Base-by-base conservation (phyloP, 23 red algal genomes). In the Gracilaria gracilis region DNA sequence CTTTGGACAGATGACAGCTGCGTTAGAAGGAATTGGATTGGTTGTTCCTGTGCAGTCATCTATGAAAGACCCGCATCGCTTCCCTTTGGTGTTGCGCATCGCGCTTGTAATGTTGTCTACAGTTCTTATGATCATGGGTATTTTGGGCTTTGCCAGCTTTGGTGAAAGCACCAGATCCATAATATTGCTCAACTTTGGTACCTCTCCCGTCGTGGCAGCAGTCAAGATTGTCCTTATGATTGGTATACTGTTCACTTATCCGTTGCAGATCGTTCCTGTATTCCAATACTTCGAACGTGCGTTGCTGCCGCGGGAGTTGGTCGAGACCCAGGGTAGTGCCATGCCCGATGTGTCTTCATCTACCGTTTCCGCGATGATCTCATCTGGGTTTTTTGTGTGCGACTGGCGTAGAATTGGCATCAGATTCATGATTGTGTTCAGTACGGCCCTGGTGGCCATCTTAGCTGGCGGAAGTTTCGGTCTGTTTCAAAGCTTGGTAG, bases 201-300 rank as follows among this genome's bases (percentile, higher is more conserved):
- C 38, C 29, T 88, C 88, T 55, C 79, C 91, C 7, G 64, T 95
- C 20, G 94, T 98, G 8, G 44, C 61, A 19, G 46, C 93, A 0
- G 93, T 98, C 13, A 98, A 98, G 78, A 57, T 83, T 35, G 93
- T 96, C 1, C 88, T 93, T 12, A 66, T 81, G 25, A 62, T 98
- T 50, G 97, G 97, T 16, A 98, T 98, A 31, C 90, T 98, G 14
- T 94, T 98, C 72, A 98, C 97, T 31, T 98, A 98, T 57, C 97
- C 97, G 28, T 90, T 98, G 44, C 97, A 98, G 75, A 88, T 98
- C 9, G 91, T 96, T 39, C 97, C 97, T 13, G 89, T 98, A 65
- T 86, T 95, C 33, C 93, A 98, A 19, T 88, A 90, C 55, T 72
- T 95, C 48, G 97, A 98, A 71, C 66, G 57, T 28, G 93, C 76